Base-by-base conservation (phyloP, 352 stramenopile species). In the Globisporangium rhizosaccharum region DNA sequence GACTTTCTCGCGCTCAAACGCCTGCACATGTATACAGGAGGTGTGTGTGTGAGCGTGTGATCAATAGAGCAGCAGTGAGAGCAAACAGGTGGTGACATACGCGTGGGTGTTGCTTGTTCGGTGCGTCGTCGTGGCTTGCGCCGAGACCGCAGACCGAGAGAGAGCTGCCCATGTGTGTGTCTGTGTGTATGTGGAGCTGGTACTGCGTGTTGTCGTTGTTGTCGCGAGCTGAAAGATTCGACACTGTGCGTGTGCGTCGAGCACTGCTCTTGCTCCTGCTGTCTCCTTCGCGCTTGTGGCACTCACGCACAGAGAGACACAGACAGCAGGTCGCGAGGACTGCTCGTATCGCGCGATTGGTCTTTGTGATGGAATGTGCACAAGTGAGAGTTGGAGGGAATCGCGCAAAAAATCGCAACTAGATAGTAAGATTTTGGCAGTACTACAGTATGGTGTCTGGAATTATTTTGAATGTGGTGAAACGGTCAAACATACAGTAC, bases 81-180 rank as follows among this genome's bases (percentile, higher is more conserved):
- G 50, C 14, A 57, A 5, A 23, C 30, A 47, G 2, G 49, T 23
- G 23, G 10, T 12, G 51, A 58, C 66, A 48, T 66, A 75, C 66
- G 42, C 62, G 57, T 36, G n/a, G 15, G 51, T 30, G 36, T 2
- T 15, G 51, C 17, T 26, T 42, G 26, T n/a, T 63, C 36, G 23
- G 62, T 45, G 42, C 57, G 53, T 66, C 45, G 48, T 61, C 44
- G 25, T 65, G 8, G 52, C 45, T 55, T 12, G 59, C 2, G 45
- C 56, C 57, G 54, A 82, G 62, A 18, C 73, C 73, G 57, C 73
- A 82, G 55, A 78, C 67, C 6, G 73, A 79, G 46, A 76, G 52
- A 28, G 61, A 61, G 20, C 50, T 63, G 50, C 73, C 73, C 73
- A 82, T 82, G 51, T 9, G 10, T 25, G 41, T 20, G 18, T 42